A percentile compares a stretch with the other conserved stretches of the same genome.
phyloP scores from a whole-genome alignment of 2,329 filamentous ascomycete species.

The Oidium heveae region DNA sequence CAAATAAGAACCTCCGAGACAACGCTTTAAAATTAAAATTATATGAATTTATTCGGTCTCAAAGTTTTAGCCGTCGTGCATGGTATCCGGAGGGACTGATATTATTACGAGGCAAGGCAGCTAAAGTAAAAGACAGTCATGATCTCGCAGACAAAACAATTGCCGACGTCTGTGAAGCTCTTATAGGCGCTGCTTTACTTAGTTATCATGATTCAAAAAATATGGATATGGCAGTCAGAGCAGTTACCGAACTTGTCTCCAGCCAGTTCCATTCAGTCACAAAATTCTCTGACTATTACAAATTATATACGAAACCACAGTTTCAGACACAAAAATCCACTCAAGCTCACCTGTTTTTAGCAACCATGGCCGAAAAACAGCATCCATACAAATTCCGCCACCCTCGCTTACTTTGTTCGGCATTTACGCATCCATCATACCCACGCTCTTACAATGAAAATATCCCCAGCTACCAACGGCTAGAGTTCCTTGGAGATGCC shows the following conservation, averaged over 20 bases:
- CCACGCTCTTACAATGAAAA: slow-evolving; percentile 40
- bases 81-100: slow-evolving; percentile 76
- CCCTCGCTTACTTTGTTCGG: slow-evolving; percentile 54
- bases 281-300: slow-evolving; percentile 48
- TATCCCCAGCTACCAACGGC: slow-evolving; percentile 70
- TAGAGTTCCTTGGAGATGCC: slow-evolving; percentile 81
- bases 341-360: slow-evolving; percentile 43
- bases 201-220: slow-evolving; percentile 16
- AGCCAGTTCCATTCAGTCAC: slow-evolving; percentile 43
- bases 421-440: slow-evolving; percentile 73
- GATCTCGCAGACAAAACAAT: slow-evolving; percentile 66
- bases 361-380: slow-evolving; percentile 29
- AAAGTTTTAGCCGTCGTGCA: slow-evolving; percentile 43
- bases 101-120: slow-evolving; percentile 45
- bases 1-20: slow-evolving; percentile 73
- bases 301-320: slow-evolving; percentile 37
- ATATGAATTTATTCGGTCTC: slow-evolving; percentile 60
- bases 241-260: slow-evolving; percentile 44
- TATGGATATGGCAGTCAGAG: slow-evolving; percentile 32
- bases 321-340: slow-evolving; percentile 42
- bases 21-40: slow-evolving; percentile 41
- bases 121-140: slow-evolving; percentile 31
- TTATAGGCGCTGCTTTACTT: slow-evolving; percentile 66
- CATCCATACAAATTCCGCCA: slow-evolving; percentile 44
- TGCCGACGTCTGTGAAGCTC: slow-evolving; percentile 80